Evolutionary conservation across 2,329 filamentous ascomycete species (phyloP).

Genomic region (Pyricularia grisea): DNA sequence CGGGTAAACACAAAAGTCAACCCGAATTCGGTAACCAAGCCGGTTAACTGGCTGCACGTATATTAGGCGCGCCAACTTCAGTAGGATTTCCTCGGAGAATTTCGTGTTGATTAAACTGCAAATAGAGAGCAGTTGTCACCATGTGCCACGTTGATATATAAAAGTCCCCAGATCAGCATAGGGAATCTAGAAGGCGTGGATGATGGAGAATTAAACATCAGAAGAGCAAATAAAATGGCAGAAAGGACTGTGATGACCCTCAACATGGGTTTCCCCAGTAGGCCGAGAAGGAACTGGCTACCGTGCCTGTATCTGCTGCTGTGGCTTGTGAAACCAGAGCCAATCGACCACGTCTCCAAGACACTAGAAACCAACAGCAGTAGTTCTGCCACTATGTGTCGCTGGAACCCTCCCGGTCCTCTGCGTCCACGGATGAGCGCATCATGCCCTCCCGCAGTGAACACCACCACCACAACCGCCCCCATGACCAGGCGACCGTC

Average conservation of each 20-base stretch:
- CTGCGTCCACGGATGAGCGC: background rate
- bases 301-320: background rate
- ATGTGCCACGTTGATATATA: background rate
- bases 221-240: background rate
- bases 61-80: background rate
- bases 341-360: background rate
- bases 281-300: background rate
- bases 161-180: background rate
- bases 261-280: background rate
- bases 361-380: background rate
- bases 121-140: background rate
- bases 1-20: background rate
- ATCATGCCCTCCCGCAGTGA: background rate
- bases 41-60: background rate
- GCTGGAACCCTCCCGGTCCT: constrained; percentile 3
- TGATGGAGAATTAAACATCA: background rate
- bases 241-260: too few species aligned
- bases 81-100: background rate
- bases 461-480: background rate
- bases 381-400: background rate
- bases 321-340: background rate
- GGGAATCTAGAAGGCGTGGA: background rate
- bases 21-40: background rate
- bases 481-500: background rate
- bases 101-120: background rate